phyloP scores from a whole-genome alignment of 768 basidiomycete species.

The Collybiopsis luxurians region DNA sequence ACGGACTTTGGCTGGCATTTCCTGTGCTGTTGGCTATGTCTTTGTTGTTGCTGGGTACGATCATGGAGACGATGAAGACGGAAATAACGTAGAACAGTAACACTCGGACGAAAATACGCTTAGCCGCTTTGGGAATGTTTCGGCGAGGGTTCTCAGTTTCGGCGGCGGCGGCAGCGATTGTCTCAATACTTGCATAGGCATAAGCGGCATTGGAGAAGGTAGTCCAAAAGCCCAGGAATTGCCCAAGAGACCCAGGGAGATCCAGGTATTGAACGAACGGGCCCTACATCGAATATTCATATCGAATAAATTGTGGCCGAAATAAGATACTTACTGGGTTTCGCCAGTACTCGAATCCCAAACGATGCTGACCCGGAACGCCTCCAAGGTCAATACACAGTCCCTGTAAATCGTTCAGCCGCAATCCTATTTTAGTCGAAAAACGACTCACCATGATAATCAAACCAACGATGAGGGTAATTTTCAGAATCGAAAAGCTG shows the following conservation, averaged over 20 bases:
- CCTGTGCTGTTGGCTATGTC: slow-evolving; percentile 20
- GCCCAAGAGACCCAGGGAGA: slow-evolving; percentile 25
- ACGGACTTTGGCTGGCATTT: slow-evolving; percentile 60
- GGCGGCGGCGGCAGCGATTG: slow-evolving; percentile 37
- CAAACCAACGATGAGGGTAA: slow-evolving; percentile 39
- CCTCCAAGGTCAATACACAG: slow-evolving; percentile 53
- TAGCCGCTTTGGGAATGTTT: slow-evolving; percentile 63
- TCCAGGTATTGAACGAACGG: slow-evolving; percentile 12
- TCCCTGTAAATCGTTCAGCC: slow-evolving; percentile 17
- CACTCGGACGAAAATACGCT: slow-evolving; percentile 45
- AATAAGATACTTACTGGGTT: slow-evolving; percentile 7
- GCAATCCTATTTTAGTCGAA: background rate
- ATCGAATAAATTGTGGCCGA: background rate
- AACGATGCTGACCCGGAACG: slow-evolving; percentile 40
- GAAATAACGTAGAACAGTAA: slow-evolving; percentile 48
- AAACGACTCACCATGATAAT: slow-evolving; percentile 26
- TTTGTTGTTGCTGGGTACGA: slow-evolving; percentile 60
- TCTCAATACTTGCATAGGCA: slow-evolving; percentile 65
- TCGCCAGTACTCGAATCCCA: slow-evolving; percentile 50
- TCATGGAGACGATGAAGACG: slow-evolving; percentile 61
- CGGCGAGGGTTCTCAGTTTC: slow-evolving; percentile 65
- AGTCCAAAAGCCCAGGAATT: slow-evolving; percentile 48
- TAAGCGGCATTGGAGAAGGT: slow-evolving; percentile 42
- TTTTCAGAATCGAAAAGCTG: slow-evolving; percentile 47
- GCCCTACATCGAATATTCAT: background rate